Evolutionary conservation across 2,329 filamentous ascomycete species (phyloP).

Genomic region (Colletotrichum sp.): DNA sequence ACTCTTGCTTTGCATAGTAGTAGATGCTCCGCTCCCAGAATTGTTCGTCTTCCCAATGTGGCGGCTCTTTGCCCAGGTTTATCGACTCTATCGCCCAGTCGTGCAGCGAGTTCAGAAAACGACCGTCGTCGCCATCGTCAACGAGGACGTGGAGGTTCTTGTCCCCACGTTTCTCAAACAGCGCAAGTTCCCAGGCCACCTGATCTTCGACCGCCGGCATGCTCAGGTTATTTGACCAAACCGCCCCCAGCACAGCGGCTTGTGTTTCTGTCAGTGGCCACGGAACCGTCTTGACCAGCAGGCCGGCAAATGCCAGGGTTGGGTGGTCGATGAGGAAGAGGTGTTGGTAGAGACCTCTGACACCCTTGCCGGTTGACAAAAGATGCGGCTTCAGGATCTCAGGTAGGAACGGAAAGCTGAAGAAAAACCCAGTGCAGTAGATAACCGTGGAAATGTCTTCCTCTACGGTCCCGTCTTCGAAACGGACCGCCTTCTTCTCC

Average conservation of each 20-base stretch:
- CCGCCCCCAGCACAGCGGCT: conserved; percentile 74
- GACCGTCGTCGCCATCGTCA: conserved; percentile 63
- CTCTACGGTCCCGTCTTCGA: conserved; percentile 67
- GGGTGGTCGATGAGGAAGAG: conserved; percentile 78
- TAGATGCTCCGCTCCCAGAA: conserved; percentile 76
- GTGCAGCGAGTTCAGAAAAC: conserved; percentile 73
- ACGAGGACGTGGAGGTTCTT: conserved; percentile 50
- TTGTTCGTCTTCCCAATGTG: conserved; percentile 72
- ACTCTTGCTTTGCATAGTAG: conserved; percentile 73
- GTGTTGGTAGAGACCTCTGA: conserved; percentile 79
- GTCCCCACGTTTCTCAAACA: conserved; percentile 53
- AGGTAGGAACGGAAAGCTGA: conserved; percentile 72
- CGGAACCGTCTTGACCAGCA: conserved; percentile 87
- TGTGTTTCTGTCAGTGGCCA: conserved; percentile 84
- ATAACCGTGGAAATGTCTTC: conserved; percentile 70
- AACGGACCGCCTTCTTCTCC: conserved; percentile 64
- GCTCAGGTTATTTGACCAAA: conserved; percentile 74
- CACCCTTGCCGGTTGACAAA: conserved; percentile 71
- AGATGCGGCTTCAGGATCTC: conserved; percentile 48
- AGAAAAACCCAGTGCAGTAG: conserved; percentile 85
- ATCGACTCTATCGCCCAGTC: conserved; percentile 62
- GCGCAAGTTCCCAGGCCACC: conserved; percentile 68
- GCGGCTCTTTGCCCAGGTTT: conserved; percentile 68
- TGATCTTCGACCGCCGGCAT: conserved; percentile 71
- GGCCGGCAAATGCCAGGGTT: conserved; percentile 76